Evolutionary conservation across 306 rosid species (phyloP), one percentile per base, ranked within the genome.

Genomic region (Quercus robur): DNA sequence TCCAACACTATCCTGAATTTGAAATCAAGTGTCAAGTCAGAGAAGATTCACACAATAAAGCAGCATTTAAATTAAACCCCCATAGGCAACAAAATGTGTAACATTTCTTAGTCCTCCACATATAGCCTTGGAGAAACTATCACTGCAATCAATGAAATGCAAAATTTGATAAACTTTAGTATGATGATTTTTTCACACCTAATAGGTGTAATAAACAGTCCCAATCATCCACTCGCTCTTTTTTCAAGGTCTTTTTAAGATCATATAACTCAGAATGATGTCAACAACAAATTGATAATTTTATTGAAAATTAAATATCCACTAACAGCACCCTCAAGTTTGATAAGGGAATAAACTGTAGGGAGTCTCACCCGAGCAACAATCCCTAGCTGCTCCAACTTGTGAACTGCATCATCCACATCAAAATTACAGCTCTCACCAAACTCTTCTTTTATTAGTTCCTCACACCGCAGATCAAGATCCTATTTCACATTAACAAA

Each of bases 341-440:
- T 46, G 67, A 67, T 51, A n/a, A 72, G 17, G 62, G 52, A 66
- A 70, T 35, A 21, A 73, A 78, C 14, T 28, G 75, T 26, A 18
- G 21, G 76, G 56, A 71, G 78, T 82, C 98, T 89, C 72, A 95
- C 99, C 97, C 96, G 90, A 59, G 84, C 77, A 70, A 95, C 88
- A 56, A 95, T 90, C 66, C 99, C 99, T 87, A 95, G 59, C 75
- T 89, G 93, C 88, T 93, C 98, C 78, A 95, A 86, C 87, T 90
- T 93, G 8, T 86, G 73, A 75, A 95, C 87, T 0, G 98, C 99
- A 85, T 95, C 99, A 82, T 93, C 98, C 89, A 93, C 99, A 38
- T 95, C 99, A 76, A 95, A 95, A 80, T 95, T 85, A 71, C 97
- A 90, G 38, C 80, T 75, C 78, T 83, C 96, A 6, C 85, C 81